These are phyloP conservation scores for Pythium vanterpoolii DNA, from an alignment of 352 stramenopile genomes.

Conservation along the genomic window DNA sequence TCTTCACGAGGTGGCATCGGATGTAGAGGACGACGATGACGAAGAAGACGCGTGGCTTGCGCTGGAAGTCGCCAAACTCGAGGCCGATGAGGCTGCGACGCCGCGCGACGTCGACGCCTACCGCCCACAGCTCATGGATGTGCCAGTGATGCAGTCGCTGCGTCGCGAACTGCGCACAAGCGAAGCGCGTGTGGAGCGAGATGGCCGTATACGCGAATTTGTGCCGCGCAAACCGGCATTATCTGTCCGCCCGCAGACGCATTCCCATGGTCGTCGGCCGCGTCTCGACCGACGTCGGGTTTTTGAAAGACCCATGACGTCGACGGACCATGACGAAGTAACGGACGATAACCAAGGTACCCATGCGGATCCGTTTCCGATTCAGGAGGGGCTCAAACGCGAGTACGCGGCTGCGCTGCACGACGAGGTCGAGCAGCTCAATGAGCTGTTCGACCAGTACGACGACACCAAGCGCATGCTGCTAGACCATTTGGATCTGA, in stretches of 20 bases:
- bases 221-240: conserved; percentile 29
- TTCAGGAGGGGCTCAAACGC: conserved; percentile 9
- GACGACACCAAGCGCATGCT: conserved; percentile 52
- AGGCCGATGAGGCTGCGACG: conserved; percentile 11
- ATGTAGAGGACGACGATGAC: conserved; percentile 14
- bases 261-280: not conserved
- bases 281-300: not conserved
- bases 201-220: conserved; percentile 52
- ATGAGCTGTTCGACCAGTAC: conserved; percentile 50
- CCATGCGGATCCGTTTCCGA: not conserved
- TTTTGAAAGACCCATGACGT: not conserved
- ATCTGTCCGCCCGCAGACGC: not conserved
- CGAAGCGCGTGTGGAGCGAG: conserved; percentile 34
- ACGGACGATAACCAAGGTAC: not conserved
- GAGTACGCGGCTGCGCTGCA: conserved; percentile 39
- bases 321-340: not conserved
- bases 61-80: conserved; percentile 13
- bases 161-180: conserved; percentile 35
- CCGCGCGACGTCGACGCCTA: conserved; percentile 27
- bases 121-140: conserved; percentile 56
- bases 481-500: conserved; percentile 51
- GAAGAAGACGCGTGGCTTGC: conserved; percentile 22
- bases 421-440: conserved; percentile 33
- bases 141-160: conserved; percentile 38
- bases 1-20: not conserved